phyloP scores from a whole-genome alignment of 2,329 filamentous ascomycete genomes.

The Colletotrichum melonis region DNA sequence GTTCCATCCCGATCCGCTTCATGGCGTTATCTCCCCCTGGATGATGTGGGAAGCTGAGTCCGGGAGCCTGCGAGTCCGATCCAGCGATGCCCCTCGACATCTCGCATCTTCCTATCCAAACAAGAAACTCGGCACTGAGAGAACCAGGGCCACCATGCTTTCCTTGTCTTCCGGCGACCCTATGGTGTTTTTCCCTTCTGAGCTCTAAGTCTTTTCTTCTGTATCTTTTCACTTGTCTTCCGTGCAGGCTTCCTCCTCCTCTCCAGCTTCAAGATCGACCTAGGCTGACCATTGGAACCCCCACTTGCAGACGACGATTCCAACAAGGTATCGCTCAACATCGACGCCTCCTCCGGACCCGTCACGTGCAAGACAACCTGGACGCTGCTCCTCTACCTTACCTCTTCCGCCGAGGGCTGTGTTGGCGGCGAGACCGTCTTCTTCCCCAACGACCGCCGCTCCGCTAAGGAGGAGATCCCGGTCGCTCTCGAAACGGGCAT shows the following conservation, averaged over 20 bases:
- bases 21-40: slow-evolving; percentile 15
- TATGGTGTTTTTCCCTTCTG: slow-evolving; percentile 3
- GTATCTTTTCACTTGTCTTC: slow-evolving; percentile 26
- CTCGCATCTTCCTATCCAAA: slow-evolving; percentile 2
- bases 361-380: slow-evolving; percentile 79
- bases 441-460: slow-evolving; percentile 75
- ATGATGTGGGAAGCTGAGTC: slow-evolving; percentile 11
- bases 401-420: slow-evolving; percentile 70
- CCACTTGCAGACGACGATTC: slow-evolving; percentile 82
- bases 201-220: slow-evolving; percentile 15
- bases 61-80: slow-evolving; percentile 22
- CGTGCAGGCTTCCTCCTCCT: slow-evolving; percentile 25
- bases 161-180: background rate
- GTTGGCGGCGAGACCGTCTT: slow-evolving; percentile 92
- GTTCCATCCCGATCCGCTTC: slow-evolving; percentile 20
- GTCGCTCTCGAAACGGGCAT: slow-evolving; percentile 86
- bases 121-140: slow-evolving; percentile 5
- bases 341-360: slow-evolving; percentile 48
- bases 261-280: slow-evolving; percentile 9
- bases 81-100: slow-evolving; percentile 20
- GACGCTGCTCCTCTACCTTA: slow-evolving; percentile 91
- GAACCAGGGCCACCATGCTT: background rate
- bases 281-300: slow-evolving; percentile 19
- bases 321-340: slow-evolving; percentile 67
- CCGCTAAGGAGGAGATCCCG: slow-evolving; percentile 72